Conservation (phyloP, 2,329 filamentous ascomycete species). For the Fusarium armeniacum region DNA sequence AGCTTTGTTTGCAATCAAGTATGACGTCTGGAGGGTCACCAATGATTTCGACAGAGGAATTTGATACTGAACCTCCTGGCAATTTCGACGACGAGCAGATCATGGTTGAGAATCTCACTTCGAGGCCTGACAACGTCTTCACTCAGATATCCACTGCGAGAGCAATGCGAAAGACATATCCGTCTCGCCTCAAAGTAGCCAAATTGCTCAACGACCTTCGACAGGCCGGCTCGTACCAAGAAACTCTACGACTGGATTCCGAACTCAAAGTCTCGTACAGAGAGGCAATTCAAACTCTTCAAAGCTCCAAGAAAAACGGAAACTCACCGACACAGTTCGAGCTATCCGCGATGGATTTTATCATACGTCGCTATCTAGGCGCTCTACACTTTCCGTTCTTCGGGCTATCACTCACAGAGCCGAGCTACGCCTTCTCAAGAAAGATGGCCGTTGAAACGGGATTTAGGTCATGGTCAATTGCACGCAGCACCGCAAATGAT, state of each 20-base stretch:
- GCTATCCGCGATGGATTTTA: conserved; percentile 62
- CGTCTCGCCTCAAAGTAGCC: conserved; percentile 59
- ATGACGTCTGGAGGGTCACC: conserved; percentile 62
- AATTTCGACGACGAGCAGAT: conserved; percentile 67
- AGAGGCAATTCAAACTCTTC: conserved; percentile 54
- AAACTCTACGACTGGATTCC: conserved; percentile 60
- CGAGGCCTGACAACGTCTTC: conserved; percentile 54
- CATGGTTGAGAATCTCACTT: conserved; percentile 47
- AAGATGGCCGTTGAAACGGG: conserved; percentile 63
- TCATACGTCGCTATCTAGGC: conserved; percentile 68
- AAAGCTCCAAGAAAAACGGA: conserved; percentile 40
- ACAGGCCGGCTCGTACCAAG: conserved; percentile 58
- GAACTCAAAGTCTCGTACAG: conserved; percentile 61
- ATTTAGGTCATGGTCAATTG: conserved; percentile 61
- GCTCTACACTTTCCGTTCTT: conserved; percentile 69
- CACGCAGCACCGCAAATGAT: conserved; percentile 43
- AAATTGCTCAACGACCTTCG: conserved; percentile 61
- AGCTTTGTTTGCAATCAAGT: conserved; percentile 62
- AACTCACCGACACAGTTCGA: conserved; percentile 56
- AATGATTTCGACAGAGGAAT: conserved; percentile 60
- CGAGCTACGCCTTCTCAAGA: conserved; percentile 65
- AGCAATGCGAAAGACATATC: conserved; percentile 60
- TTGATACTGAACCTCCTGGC: conserved; percentile 62
- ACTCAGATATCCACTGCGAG: conserved; percentile 60
- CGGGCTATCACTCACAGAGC: conserved; percentile 56